Evolutionary conservation across 2,329 filamentous ascomycete genomes (phyloP).

Genomic region (Colletotrichum agaves): DNA sequence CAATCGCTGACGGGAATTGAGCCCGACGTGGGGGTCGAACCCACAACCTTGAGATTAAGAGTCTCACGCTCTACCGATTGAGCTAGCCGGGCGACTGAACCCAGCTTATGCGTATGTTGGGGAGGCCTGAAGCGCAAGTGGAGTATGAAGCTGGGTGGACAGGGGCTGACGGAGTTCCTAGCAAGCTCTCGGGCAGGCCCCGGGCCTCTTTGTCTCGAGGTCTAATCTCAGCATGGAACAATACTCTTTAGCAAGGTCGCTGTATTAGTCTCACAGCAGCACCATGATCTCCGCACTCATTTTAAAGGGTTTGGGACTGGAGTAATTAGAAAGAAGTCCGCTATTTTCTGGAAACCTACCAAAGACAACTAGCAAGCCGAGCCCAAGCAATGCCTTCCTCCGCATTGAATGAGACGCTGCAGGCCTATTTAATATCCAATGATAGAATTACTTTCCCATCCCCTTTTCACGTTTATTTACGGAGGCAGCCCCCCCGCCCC

Average conservation of each 20-base stretch:
- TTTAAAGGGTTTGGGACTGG: no score
- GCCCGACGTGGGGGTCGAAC: constrained; percentile 54
- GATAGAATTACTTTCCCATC: no score
- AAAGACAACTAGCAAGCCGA: no score
- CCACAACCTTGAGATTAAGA: constrained; percentile 71
- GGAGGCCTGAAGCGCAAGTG: fast-evolving
- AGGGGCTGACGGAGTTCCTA: background rate
- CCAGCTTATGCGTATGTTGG: constrained; percentile 8
- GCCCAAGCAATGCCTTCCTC: no score
- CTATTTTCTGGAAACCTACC: no score
- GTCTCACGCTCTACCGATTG: constrained; percentile 81
- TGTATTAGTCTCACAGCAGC: no score
- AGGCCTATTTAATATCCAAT: no score
- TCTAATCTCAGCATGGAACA: no score
- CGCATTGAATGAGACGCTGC: no score
- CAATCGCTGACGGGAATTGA: constrained; percentile 30
- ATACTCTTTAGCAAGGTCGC: no score
- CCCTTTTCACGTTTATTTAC: background rate
- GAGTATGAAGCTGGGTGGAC: background rate
- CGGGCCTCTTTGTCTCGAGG: background rate
- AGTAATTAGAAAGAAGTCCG: no score
- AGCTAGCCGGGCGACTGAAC: constrained; percentile 65
- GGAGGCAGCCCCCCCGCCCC: constrained; percentile 3
- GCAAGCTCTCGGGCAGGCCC: background rate
- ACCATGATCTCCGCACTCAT: no score